Evolutionary conservation across 2,329 filamentous ascomycete genomes (phyloP).

Genomic region (Colletotrichum agaves): DNA sequence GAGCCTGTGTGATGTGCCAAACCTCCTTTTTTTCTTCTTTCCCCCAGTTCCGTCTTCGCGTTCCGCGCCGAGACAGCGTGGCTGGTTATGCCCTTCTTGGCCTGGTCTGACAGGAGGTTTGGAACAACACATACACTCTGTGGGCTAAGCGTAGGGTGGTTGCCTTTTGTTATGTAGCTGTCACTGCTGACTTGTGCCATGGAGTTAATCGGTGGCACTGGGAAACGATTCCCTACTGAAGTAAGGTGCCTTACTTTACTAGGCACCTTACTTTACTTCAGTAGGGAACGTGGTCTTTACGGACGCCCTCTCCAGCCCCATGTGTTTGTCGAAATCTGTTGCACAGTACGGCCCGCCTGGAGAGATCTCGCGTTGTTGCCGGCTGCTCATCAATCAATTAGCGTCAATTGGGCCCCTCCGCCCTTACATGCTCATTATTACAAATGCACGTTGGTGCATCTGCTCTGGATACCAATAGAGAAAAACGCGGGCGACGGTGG

Average conservation of each 20-base stretch:
- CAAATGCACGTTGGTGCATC: not conserved
- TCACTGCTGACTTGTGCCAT: not conserved
- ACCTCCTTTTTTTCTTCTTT: slow-evolving; percentile 6
- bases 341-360: slow-evolving; percentile 8
- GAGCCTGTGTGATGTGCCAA: not conserved
- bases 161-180: not conserved
- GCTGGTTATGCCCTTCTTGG: not conserved
- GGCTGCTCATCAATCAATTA: slow-evolving; percentile 16
- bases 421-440: not conserved
- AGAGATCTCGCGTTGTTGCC: not conserved
- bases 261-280: no score
- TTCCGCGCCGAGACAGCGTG: slow-evolving; percentile 5
- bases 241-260: no score
- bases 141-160: not conserved
- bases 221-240: no score
- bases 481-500: not conserved
- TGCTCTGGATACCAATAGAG: not conserved
- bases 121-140: no score
- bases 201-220: not conserved
- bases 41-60: not conserved
- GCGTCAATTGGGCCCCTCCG: slow-evolving; percentile 7
- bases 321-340: no score
- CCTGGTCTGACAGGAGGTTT: slow-evolving; percentile 1
- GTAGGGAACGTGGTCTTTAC: no score
- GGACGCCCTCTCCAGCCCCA: not conserved